Base-by-base conservation (phyloP, 2,329 filamentous ascomycete genomes). In the Fusarium acutatum region DNA sequence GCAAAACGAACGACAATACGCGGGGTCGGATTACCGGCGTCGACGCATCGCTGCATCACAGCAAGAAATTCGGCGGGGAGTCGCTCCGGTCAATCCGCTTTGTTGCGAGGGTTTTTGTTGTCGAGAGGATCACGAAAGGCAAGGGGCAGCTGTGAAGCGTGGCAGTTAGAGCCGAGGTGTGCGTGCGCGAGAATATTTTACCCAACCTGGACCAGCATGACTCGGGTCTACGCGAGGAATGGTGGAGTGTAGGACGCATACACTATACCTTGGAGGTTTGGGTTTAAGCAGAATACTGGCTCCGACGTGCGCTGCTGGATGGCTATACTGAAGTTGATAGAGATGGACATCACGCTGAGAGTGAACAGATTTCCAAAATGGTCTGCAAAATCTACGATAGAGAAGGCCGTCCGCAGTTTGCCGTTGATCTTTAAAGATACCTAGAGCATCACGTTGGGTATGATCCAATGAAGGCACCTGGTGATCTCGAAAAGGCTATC, bases 31-130 rank as follows among this genome's bases (percentile, higher is more conserved):
- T 43, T 24, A 24, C n/a, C 6, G 6, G n/a, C n/a, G 15, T 24
- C 40, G 15, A 43, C 6, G n/a, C 15, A 43, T 43, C 6, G 3
- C 6, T 17, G 15, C 7, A 37, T 37, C 10, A 12, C 35, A 20
- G 4, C 14, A 17, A 24, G 37, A 5, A 17, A 11, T 2, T 17
- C 14, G n/a, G 9, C 22, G 6, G 38, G 8, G 40, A 24, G 6
- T 41, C 14, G 0, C 8, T 11, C 14, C 14, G 9, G 9, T 0
- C n/a, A 17, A 24, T 17, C 6, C 15, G 10, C 40, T 24, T 18
- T 18, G 0, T 11, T 24, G n/a, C 22, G 20, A n/a, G 7, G 38
- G 8, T 1, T n/a, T 40, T 15, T 14, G n/a, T 24, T 24, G 15
- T 24, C n/a, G 10, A 24, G n/a, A 24, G 6, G n/a, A 43, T 24